Evolutionary conservation across 441 rosid genomes (phyloP), one percentile per base, ranked within the genome.

Genomic region (Omphalea diandra): DNA sequence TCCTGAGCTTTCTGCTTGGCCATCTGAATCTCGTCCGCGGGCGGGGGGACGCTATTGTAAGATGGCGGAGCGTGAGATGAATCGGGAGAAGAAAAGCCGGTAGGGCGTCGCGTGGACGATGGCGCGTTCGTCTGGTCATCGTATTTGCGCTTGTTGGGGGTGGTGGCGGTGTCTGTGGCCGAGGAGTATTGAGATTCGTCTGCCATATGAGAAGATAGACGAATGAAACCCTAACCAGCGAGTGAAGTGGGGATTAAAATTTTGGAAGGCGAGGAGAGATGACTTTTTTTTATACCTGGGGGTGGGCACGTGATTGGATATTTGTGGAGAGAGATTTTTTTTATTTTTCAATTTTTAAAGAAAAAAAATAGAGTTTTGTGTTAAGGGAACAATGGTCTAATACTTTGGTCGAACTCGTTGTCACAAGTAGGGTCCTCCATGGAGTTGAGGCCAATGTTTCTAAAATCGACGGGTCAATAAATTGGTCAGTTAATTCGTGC

Each of bases 1-100:
- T 88, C 91, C 80, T 95, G 95, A 11, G 95, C 99, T 7, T 83
- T 85, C 77, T 86, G 97, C 81, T 93, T 95, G 56, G 97, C 97
- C 20, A 86, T 74, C 84, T 89, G 94, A 81, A 95, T 84, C 77
- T 89, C 90, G 47, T 85, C 90, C 20, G 73, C 79, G 17, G 95
- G 94, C 0, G 93, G 94, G 1, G 94, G 88, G 0, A 88, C 96
- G 80, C 65, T 84, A 79, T 91, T 88, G 86, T 91, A 89, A 2
- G 94, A 80, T 22, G 82, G 86, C 1, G 82, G 76, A 1, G 67
- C 66, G 11, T 64, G 70, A 31, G 80, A 66, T 18, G 87, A 65
- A 72, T 81, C 88, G 1, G 93, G 85, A 0, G 95, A 88, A 49
- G 98, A 94, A 82, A 94, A 94, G 9, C 98, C 97, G 1, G 96